Percentiles rank a stretch among this genome's conserved stretches.
Evolutionary conservation across 2,329 filamentous ascomycete species (phyloP).

Genomic region (Phymatotrichopsis omnivora): DNA sequence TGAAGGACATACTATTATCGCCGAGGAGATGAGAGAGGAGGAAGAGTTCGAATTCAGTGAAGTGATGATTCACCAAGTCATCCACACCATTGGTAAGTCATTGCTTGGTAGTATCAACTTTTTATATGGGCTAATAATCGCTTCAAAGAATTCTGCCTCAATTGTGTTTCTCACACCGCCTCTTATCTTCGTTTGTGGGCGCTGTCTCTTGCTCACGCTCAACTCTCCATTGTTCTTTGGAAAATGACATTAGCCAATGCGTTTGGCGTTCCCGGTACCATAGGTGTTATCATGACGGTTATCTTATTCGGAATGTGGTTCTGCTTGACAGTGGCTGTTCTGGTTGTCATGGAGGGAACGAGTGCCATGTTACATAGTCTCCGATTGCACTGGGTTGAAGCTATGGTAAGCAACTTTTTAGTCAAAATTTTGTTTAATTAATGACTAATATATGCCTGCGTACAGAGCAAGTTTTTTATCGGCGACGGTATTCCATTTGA

Average conservation of each 20-base stretch:
- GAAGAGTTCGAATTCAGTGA: slow-evolving; percentile 97
- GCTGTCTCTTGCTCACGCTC: slow-evolving; percentile 90
- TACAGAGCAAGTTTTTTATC: slow-evolving; percentile 48
- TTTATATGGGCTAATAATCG: slow-evolving; percentile 29
- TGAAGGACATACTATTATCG: slow-evolving; percentile 72
- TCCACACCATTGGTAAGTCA: slow-evolving; percentile 86
- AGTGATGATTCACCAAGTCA: slow-evolving; percentile 97
- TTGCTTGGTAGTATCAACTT: not conserved
- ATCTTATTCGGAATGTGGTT: slow-evolving; percentile 85
- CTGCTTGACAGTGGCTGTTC: slow-evolving; percentile 63
- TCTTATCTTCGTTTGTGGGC: slow-evolving; percentile 99
- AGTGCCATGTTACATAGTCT: slow-evolving; percentile 91
- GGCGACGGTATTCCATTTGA: slow-evolving; percentile 79
- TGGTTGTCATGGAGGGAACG: slow-evolving; percentile 93
- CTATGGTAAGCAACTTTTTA: slow-evolving; percentile 70
- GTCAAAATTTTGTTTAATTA: not conserved
- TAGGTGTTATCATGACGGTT: slow-evolving; percentile 72
- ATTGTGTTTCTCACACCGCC: slow-evolving; percentile 96
- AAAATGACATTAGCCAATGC: slow-evolving; percentile 81
- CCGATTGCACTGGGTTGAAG: slow-evolving; percentile 90
- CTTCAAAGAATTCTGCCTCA: slow-evolving; percentile 80
- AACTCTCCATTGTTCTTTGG: slow-evolving; percentile 93
- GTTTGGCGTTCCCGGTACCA: slow-evolving; percentile 53
- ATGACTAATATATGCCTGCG: slow-evolving; percentile 7
- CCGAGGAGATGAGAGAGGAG: slow-evolving; percentile 79